A percentile compares a stretch with the other conserved stretches of the same genome.
Evolutionary conservation across 495 filamentous ascomycete species (phyloP).

Genomic region (Daldinia grandis): DNA sequence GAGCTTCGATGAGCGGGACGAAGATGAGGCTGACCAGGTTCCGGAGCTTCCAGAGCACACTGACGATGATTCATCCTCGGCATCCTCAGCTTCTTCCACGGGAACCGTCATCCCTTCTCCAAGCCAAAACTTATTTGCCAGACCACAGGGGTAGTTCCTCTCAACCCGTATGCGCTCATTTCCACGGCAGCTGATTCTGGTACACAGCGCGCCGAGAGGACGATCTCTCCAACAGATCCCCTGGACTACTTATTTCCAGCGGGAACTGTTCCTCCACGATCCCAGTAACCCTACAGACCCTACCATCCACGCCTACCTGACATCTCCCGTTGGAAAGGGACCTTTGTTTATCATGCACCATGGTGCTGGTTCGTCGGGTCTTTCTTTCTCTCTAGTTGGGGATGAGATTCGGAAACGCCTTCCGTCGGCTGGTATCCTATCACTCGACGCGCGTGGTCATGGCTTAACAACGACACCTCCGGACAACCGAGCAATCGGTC

Average conservation of each 20-base stretch:
- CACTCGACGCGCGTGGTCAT: constrained; percentile 86
- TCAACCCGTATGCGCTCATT: constrained; percentile 25
- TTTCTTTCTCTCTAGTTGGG: constrained; percentile 85
- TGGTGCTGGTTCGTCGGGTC: constrained; percentile 86
- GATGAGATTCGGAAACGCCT: constrained; percentile 78
- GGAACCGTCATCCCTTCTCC: constrained; percentile 87
- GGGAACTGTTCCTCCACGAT: constrained; percentile 77
- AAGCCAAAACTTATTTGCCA: constrained; percentile 74
- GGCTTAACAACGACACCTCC: constrained; percentile 70
- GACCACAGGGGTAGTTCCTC: constrained; percentile 66
- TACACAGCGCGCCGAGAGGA: constrained; percentile 47
- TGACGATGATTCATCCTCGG: constrained; percentile 79
- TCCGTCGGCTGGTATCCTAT: constrained; percentile 83
- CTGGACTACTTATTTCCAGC: constrained; percentile 90
- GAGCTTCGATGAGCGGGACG: constrained; percentile 59
- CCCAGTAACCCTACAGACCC: constrained; percentile 36
- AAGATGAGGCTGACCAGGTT: constrained; percentile 58
- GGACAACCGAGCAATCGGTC: constrained; percentile 58
- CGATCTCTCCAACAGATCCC: constrained; percentile 65
- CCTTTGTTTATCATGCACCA: constrained; percentile 92
- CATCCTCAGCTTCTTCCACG: constrained; percentile 83
- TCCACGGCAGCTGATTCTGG: constrained; percentile 38
- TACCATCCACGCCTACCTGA: constrained; percentile 87
- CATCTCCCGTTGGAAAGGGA: constrained; percentile 64
- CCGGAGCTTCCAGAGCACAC: constrained; percentile 50